phyloP scores from a whole-genome alignment of 2,329 filamentous ascomycete species.

The Trichoderma guizhouense region DNA sequence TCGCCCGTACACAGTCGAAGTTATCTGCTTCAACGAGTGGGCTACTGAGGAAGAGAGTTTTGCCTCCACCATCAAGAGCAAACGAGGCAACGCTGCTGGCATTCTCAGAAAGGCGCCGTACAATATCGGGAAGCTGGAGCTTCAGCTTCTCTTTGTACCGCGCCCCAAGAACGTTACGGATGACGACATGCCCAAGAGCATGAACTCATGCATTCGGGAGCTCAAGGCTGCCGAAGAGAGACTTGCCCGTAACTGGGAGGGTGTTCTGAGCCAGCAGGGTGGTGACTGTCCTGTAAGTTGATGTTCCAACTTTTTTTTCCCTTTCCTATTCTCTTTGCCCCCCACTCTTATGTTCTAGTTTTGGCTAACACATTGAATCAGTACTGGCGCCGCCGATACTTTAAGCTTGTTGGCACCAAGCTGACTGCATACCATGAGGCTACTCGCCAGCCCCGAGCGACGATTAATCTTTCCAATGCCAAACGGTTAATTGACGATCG shows the following conservation, averaged over 20 bases:
- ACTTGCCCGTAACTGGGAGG: constrained; percentile 76
- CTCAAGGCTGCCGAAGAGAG: constrained; percentile 85
- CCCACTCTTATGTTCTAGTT: neutral
- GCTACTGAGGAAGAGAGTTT: constrained; percentile 78
- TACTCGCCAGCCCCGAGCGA: constrained; percentile 90
- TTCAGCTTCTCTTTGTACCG: constrained; percentile 92
- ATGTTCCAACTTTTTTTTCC: neutral
- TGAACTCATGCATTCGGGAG: constrained; percentile 93
- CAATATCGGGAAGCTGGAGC: constrained; percentile 87
- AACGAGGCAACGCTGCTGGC: constrained; percentile 65
- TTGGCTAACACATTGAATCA: constrained; percentile 35
- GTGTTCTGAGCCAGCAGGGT: constrained; percentile 90
- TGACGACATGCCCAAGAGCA: constrained; percentile 98
- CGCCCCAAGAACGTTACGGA: constrained; percentile 83
- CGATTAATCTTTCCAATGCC: constrained; percentile 93
- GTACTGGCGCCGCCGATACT: constrained; percentile 98
- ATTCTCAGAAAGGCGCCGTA: constrained; percentile 86
- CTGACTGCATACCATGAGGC: constrained; percentile 95
- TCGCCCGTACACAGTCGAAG: constrained; percentile 79
- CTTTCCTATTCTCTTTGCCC: neutral
- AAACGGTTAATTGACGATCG: constrained; percentile 92
- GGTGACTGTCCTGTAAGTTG: constrained; percentile 89
- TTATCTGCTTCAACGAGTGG: constrained; percentile 98
- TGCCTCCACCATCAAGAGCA: constrained; percentile 89
- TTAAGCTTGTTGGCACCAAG: constrained; percentile 87